Evolutionary conservation across 805 yeast species (phyloP).

Genomic region (Sugiyamaella smithiae): DNA sequence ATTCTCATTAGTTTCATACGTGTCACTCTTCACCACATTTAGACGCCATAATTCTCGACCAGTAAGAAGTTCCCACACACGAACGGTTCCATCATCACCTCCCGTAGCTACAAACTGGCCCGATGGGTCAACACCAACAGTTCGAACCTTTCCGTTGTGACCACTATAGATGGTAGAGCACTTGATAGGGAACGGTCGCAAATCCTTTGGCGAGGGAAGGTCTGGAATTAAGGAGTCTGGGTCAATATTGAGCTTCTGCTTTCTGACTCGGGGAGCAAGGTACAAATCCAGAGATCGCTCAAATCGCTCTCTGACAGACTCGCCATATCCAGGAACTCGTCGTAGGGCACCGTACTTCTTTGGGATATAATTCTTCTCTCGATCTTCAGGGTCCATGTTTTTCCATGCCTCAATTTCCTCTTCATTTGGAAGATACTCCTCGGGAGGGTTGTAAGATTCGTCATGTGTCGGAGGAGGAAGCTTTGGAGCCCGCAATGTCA

Average conservation of each 20-base stretch:
- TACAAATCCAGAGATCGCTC: constrained; percentile 93
- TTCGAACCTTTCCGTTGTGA: constrained; percentile 77
- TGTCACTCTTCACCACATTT: constrained; percentile 35
- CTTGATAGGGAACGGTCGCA: constrained; percentile 93
- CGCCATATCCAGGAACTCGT: constrained; percentile 90
- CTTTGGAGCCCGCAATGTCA: constrained; percentile 94
- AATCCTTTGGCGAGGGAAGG: constrained; percentile 92
- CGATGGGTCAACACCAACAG: constrained; percentile 78
- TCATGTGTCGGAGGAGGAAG: constrained; percentile 94
- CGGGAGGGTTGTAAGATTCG: constrained; percentile 97
- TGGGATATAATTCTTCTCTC: constrained; percentile 78
- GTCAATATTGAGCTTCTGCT: constrained; percentile 85
- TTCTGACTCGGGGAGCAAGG: constrained; percentile 93
- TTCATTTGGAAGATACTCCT: constrained; percentile 77
- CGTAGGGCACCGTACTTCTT: constrained; percentile 78
- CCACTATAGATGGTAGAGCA: constrained; percentile 83
- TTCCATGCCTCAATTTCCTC: constrained; percentile 76
- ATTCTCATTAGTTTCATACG: constrained; percentile 39
- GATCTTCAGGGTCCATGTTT: constrained; percentile 65
- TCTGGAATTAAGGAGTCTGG: constrained; percentile 96
- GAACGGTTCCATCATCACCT: constrained; percentile 91
- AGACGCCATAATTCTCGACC: constrained; percentile 84
- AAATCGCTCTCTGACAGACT: constrained; percentile 81
- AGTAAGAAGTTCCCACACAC: constrained; percentile 95
- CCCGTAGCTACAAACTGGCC: constrained; percentile 98